These are phyloP conservation scores for Xylaria intraflava DNA, from an alignment of 495 filamentous ascomycete species.

Conservation along the genomic window DNA sequence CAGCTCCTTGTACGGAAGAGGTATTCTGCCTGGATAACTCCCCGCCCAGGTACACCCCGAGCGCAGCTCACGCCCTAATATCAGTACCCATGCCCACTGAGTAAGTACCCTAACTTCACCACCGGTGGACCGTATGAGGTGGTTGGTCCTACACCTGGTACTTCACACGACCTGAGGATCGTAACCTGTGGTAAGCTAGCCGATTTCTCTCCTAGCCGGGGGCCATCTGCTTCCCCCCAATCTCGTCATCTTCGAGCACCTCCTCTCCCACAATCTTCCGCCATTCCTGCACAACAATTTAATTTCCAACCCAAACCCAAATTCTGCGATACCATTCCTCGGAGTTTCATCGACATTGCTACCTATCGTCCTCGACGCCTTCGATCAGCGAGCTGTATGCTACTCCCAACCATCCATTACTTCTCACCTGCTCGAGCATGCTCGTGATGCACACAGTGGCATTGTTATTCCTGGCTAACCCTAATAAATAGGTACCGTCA, in stretches of 20 bases:
- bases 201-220: constrained; percentile 5
- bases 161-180: too few relatives aligned
- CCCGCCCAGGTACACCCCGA: too few relatives aligned
- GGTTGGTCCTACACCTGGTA: too few relatives aligned
- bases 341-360: constrained; percentile 1
- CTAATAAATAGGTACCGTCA: constrained; percentile 15
- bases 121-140: too few relatives aligned
- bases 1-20: too few relatives aligned
- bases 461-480: constrained; percentile 22
- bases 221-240: constrained; percentile 5
- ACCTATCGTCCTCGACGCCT: not conserved
- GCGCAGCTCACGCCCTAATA: too few relatives aligned
- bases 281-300: constrained; percentile 12
- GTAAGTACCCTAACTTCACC: too few relatives aligned
- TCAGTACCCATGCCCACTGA: too few relatives aligned
- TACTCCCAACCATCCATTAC: not conserved
- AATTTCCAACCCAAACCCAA: constrained; percentile 2
- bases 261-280: constrained; percentile 12
- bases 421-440: not conserved
- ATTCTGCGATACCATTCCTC: constrained; percentile 10
- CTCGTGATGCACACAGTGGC: constrained; percentile 18
- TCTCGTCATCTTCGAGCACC: constrained; percentile 14
- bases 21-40: too few relatives aligned
- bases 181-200: not conserved
- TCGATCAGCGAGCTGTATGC: not conserved